phyloP scores from a whole-genome alignment of 495 filamentous ascomycete species.

The Clavariopsis aquatica region DNA sequence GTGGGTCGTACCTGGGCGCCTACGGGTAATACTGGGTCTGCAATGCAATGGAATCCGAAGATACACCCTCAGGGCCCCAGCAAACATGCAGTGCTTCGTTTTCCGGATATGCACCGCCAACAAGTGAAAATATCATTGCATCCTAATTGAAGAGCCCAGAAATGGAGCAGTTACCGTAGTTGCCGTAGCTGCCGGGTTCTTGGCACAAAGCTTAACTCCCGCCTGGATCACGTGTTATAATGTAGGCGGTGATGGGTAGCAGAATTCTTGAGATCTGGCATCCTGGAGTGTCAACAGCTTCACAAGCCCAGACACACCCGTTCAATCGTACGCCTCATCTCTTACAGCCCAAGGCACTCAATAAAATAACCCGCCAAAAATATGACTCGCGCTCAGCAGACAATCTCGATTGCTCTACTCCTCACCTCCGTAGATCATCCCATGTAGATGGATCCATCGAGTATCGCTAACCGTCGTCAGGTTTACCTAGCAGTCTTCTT shows the following conservation, averaged over 20 bases:
- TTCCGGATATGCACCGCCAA: background rate
- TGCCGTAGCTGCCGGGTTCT: background rate
- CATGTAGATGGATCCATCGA: background rate
- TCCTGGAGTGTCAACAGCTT: background rate
- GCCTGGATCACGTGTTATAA: conserved; percentile 1
- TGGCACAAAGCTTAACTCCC: background rate
- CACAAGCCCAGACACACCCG: background rate
- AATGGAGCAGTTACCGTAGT: background rate
- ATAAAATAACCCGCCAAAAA: conserved; percentile 17
- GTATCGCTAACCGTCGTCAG: conserved; percentile 48
- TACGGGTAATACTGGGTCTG: background rate
- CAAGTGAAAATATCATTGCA: background rate
- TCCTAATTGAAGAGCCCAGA: background rate
- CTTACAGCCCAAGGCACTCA: background rate
- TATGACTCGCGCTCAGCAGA: conserved; percentile 96
- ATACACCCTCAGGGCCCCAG: background rate
- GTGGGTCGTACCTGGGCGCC: background rate
- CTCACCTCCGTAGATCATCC: conserved; percentile 71
- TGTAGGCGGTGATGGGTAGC: conserved; percentile 2
- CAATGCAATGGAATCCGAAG: background rate
- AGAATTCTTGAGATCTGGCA: conserved; percentile 15
- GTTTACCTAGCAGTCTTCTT: conserved; percentile 86
- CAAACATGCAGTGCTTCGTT: background rate
- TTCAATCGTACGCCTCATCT: background rate
- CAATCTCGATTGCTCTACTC: conserved; percentile 80